Base-by-base conservation (phyloP, 495 filamentous ascomycete genomes). In the Talaromyces thailandensis region DNA sequence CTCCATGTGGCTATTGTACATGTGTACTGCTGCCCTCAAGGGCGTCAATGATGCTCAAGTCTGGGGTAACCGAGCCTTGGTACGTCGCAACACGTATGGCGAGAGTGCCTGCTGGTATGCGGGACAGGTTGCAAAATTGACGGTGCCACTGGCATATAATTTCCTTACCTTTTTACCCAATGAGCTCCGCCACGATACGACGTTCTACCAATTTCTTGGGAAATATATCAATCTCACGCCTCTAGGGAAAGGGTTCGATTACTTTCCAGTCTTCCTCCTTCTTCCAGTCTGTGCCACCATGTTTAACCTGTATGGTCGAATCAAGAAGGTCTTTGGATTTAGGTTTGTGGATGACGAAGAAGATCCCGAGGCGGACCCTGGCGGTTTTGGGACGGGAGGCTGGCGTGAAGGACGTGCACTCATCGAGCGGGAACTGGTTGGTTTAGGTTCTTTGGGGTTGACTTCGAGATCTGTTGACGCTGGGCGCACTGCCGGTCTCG, bases 101-200 rank as follows among this genome's bases (percentile, higher is more conserved):
- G 93, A 96, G 71, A 90, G 87, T 57, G 94, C 94, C 4, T 93
- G 92, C 63, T 98, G 94, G 91, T 98, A 96, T 73, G 87, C 91
- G 9, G 85, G 87, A 29, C 90, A 96, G 65, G 89, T 96, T 28
- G 93, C 94, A 8, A 86, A 89, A 58, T 82, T 98, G 31, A 95
- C 90, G 32, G 92, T 97, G 4, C 94, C 94, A 3, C 81, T 98
- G 18, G 86, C 90, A 21, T 97, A 95, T 81, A 97, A 98, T 72
- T 97, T 98, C 69, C 82, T 96, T 70, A 96, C 92, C 3, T 92
- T 97, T 66, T 71, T 96, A 21, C 86, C 88, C 6, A 81, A 75
- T 24, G 75, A 72, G 6, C 78, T 93, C 35, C 91, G 89, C 67
- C 70, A 79, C 45, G 68, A 74, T 16, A 96, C 92, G 8, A 84